phyloP scores from a whole-genome alignment of 768 basidiomycete species.

The Rhodosporidiobolus sp. region DNA sequence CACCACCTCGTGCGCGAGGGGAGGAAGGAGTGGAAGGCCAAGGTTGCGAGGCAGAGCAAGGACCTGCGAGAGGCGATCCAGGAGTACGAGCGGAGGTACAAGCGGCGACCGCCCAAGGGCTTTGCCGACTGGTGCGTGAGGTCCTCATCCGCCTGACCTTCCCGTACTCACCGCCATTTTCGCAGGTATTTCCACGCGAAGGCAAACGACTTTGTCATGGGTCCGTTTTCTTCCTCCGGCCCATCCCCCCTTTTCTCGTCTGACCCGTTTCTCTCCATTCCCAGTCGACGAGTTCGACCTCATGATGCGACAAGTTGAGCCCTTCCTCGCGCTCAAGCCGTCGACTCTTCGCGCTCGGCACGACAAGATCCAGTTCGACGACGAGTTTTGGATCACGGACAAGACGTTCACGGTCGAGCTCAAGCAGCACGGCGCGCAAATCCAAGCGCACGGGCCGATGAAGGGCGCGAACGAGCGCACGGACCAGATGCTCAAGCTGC shows the following conservation, averaged over 20 bases:
- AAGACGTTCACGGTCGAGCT: constrained; percentile 38
- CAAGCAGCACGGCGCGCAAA: background rate
- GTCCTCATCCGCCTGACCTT: constrained; percentile 50
- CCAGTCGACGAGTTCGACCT: constrained; percentile 73
- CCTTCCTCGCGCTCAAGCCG: constrained; percentile 54
- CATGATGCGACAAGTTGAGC: constrained; percentile 54
- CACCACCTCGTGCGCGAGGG: constrained; percentile 52
- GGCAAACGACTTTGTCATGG: constrained; percentile 50
- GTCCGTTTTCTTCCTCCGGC: background rate
- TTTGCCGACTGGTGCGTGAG: constrained; percentile 79
- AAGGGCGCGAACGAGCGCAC: constrained; percentile 17
- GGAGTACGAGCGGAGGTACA: constrained; percentile 76
- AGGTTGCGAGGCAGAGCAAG: constrained; percentile 70
- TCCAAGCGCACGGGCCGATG: constrained; percentile 28
- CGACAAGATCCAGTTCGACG: constrained; percentile 26
- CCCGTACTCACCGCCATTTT: background rate
- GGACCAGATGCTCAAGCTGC: constrained; percentile 26
- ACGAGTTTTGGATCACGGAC: constrained; percentile 37
- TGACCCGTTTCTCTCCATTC: constrained; percentile 55
- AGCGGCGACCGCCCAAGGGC: constrained; percentile 73
- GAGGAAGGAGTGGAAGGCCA: constrained; percentile 51
- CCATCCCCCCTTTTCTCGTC: background rate
- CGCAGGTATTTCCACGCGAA: constrained; percentile 53
- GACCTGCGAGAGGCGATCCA: constrained; percentile 71
- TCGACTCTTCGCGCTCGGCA: constrained; percentile 43